Percentiles rank a stretch among this genome's conserved stretches.
Evolutionary conservation across 2,329 filamentous ascomycete species (phyloP).

Genomic region (Aurifilum marmelostoma): DNA sequence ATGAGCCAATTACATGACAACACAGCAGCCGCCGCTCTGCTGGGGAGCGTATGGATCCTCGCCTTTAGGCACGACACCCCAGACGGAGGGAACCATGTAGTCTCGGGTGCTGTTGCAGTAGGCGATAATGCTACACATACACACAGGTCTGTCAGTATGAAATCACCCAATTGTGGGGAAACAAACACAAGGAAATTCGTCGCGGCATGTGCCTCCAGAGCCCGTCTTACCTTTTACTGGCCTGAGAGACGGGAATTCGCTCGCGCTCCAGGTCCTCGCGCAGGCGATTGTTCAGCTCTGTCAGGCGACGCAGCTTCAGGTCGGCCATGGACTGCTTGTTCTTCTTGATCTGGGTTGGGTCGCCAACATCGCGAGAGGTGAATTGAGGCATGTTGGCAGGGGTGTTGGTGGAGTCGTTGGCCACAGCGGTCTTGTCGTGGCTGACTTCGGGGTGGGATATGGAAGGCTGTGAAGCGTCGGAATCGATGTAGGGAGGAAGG

Average conservation of each 20-base stretch:
- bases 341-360: slow-evolving; percentile 74
- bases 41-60: slow-evolving; percentile 99
- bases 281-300: slow-evolving; percentile 93
- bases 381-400: slow-evolving; percentile 63
- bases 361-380: slow-evolving; percentile 68
- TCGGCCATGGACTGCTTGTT: slow-evolving; percentile 99
- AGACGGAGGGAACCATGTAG: slow-evolving; percentile 98
- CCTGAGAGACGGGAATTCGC: slow-evolving; percentile 93
- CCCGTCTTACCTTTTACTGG: slow-evolving; percentile 74
- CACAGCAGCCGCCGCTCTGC: slow-evolving; percentile 89
- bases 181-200: slow-evolving; percentile 1
- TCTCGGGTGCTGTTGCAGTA: slow-evolving; percentile 98
- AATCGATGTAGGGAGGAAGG: slow-evolving; percentile 24
- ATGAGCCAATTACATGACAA: slow-evolving; percentile 73
- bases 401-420: slow-evolving; percentile 33
- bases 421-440: slow-evolving; percentile 37
- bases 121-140: slow-evolving; percentile 76
- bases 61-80: slow-evolving; percentile 90
- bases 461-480: slow-evolving; percentile 28
- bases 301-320: slow-evolving; percentile 92
- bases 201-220: slow-evolving; percentile 4
- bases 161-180: slow-evolving; percentile 2
- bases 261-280: slow-evolving; percentile 95
- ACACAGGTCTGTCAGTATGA: slow-evolving; percentile 14
- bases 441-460: slow-evolving; percentile 27